phyloP scores from a whole-genome alignment of 768 basidiomycete species.

The Lactifluus subvellereus region DNA sequence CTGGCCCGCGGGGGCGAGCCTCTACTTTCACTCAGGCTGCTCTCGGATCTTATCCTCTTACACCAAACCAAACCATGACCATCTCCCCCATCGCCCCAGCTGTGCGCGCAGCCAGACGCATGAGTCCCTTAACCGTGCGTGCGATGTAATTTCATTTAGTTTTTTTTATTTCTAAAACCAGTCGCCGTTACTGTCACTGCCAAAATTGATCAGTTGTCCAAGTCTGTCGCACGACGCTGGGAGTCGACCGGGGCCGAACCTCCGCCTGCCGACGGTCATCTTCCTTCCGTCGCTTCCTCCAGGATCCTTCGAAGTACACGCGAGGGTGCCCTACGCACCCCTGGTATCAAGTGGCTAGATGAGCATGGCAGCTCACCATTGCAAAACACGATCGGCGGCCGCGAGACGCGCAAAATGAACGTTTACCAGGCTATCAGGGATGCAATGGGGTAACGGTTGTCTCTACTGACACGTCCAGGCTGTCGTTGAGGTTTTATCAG shows the following conservation, averaged over 20 bases:
- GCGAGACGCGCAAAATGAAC: constrained; percentile 94
- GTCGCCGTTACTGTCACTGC: background rate
- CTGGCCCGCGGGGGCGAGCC: constrained; percentile 21
- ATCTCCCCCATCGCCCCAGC: constrained; percentile 25
- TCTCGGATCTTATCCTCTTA: constrained; percentile 29
- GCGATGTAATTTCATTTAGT: background rate
- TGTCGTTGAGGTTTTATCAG: constrained; percentile 34
- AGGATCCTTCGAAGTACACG: constrained; percentile 57
- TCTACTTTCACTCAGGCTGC: background rate
- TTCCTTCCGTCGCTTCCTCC: constrained; percentile 67
- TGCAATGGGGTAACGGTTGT: constrained; percentile 63
- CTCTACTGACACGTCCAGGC: constrained; percentile 3
- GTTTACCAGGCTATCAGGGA: constrained; percentile 89
- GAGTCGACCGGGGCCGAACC: constrained; percentile 44
- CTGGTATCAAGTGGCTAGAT: constrained; percentile 67
- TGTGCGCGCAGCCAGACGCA: constrained; percentile 22
- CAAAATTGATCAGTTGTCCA: constrained; percentile 9
- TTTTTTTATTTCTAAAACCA: background rate
- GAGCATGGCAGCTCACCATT: constrained; percentile 43
- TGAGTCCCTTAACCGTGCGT: constrained; percentile 15
- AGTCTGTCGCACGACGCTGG: constrained; percentile 14
- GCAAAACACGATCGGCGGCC: constrained; percentile 54
- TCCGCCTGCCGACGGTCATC: constrained; percentile 75
- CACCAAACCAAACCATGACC: constrained; percentile 25
- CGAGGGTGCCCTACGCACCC: constrained; percentile 65